phyloP scores from a whole-genome alignment of 1,139 yeast genomes.

The Martiniozyma asiatica region DNA sequence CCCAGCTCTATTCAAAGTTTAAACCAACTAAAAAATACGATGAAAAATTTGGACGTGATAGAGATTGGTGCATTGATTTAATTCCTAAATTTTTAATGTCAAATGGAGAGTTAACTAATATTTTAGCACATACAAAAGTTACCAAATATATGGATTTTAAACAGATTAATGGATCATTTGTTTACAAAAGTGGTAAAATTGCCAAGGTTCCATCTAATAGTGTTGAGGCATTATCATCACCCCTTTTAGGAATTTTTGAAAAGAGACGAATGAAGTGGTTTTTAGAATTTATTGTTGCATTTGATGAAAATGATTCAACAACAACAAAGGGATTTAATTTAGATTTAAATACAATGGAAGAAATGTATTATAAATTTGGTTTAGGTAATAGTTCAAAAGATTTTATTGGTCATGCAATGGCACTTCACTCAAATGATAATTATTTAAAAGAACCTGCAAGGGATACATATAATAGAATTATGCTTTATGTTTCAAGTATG shows the following conservation, averaged over 20 bases:
- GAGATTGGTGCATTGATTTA: conserved; percentile 97
- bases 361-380: conserved; percentile 79
- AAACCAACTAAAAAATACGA: conserved; percentile 68
- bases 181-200: conserved; percentile 79
- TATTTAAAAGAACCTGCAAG: conserved; percentile 84
- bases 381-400: conserved; percentile 90
- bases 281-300: conserved; percentile 75
- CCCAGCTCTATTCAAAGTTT: conserved; percentile 55
- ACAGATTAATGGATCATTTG: conserved; percentile 90
- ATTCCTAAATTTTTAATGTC: conserved; percentile 98
- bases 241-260: conserved; percentile 93
- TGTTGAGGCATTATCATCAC: conserved; percentile 79
- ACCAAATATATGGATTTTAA: conserved; percentile 93
- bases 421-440: conserved; percentile 88
- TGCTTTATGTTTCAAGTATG: conserved; percentile 79
- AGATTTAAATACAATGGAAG: conserved; percentile 86
- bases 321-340: conserved; percentile 84
- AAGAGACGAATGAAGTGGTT: conserved; percentile 91
- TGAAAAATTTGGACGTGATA: conserved; percentile 68
- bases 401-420: conserved; percentile 98
- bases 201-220: conserved; percentile 94
- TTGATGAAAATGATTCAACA: conserved; percentile 62
- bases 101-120: conserved; percentile 92
- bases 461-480: conserved; percentile 78
- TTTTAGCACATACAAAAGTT: conserved; percentile 88